Base-by-base conservation (phyloP, 352 stramenopile genomes). In the Globisporangium sylvaticum region DNA sequence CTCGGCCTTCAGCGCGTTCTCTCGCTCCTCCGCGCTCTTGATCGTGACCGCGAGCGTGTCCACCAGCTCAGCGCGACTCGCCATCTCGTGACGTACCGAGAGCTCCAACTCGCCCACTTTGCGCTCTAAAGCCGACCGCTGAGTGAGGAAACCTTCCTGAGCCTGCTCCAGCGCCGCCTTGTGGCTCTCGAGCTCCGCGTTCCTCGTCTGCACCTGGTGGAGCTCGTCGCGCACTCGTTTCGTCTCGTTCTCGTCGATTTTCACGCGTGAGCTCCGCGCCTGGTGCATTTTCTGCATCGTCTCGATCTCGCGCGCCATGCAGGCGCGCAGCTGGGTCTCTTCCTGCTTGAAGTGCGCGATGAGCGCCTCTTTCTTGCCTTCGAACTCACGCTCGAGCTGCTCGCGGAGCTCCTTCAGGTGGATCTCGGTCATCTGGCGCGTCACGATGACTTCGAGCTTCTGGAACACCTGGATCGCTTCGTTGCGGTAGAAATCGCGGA, bases 271-370 rank as follows among this genome's bases (percentile, higher is more conserved):
- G 3, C 60, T 76, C 50, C 88, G 87, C 7, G 72, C 81, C 39
- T 86, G 64, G 39, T 90, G 79, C 62, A 90, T 69, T 48, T 92
- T 92, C 53, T 88, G 79, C 77, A 86, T 87, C 57, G 83, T 85
- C 46, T 90, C 76, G 58, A 86, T 73, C 61, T 95, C 87, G 3
- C 76, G 75, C 9, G 69, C 72, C 73, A 95, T 78, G 53, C 77
- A 71, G 57, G 71, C 66, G 15, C 84, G 83, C 27, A 95, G 59
- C 56, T 92, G 79, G 0, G 64, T 73, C 64, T 93, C 81, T 44
- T 94, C 76, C 24, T 80, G 75, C 52, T 85, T 78, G 52, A 95
- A 95, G 32, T 89, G 85, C 20, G 72, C 75, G 14, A 87, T 71
- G 2, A 95, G 74, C 54, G 79, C 70, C 8, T 75, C 66, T 53